Base-by-base conservation (phyloP, 2,329 filamentous ascomycete genomes). In the Hypoxylon sp. region DNA sequence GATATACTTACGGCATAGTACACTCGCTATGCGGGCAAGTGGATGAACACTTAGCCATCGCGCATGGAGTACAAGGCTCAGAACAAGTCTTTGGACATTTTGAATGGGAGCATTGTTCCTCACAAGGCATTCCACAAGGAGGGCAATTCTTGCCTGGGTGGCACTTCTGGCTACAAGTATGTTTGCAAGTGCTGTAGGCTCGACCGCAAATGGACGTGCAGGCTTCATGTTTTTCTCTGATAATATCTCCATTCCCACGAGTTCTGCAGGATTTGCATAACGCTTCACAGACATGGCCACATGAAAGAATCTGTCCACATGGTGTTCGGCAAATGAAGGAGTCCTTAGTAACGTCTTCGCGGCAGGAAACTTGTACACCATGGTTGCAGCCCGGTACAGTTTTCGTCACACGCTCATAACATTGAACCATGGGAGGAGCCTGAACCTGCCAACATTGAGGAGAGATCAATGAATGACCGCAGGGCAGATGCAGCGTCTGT, bases 41-140 rank as follows among this genome's bases (percentile, higher is more conserved):
- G 3, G 64, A 67, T 17, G 58, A 48, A 17, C 53, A 58, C 14
- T 13, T 54, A 9, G 1, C 37, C 39, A 48, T 44, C 33, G 85
- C 84, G 70, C 90, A 92, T 0, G 89, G 90, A 1, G 80, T 75
- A 72, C 90, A 92, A 1, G 88, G 84, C 72, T 92, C 85, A 17
- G 80, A 76, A 72, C 90, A 92, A 3, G 74, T 75, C 61, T 83
- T 83, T 10, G 71, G 74, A 73, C 90, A 92, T 57, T 74, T 80
- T 0, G 85, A 88, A 75, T 90, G 88, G 22, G 74, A 79, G 76
- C 89, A 92, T 6, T 78, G 77, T 5, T 86, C 83, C 33, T 89
- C 84, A 70, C 90, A 92, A 0, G 77, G 77, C 10, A 74, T 68
- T 0, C 66, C 10, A 72, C 88, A 91, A 0, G 83, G 82, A 0